Evolutionary conservation across 768 basidiomycete genomes (phyloP).

Genomic region (Lactarius deliciosus): DNA sequence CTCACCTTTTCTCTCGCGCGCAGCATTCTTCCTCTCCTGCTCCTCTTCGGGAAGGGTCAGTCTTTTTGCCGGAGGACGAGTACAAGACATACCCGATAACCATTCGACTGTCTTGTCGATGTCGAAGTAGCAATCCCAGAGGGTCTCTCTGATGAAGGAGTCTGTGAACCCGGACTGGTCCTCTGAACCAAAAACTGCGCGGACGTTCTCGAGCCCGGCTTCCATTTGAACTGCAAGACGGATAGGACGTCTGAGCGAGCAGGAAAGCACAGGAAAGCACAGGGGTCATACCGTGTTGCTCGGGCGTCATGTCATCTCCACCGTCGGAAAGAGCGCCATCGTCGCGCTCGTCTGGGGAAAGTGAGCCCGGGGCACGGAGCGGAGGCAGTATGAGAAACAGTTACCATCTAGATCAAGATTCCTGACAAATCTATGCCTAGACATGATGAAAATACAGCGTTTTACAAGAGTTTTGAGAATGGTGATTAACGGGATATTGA

Average conservation of each 20-base stretch:
- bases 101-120: slow-evolving; percentile 72
- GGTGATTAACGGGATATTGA: slow-evolving; percentile 26
- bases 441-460: slow-evolving; percentile 53
- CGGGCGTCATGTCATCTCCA: slow-evolving; percentile 76
- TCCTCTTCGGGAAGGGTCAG: slow-evolving; percentile 52
- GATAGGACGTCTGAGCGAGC: slow-evolving; percentile 11
- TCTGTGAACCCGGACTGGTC: slow-evolving; percentile 69
- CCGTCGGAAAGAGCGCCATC: slow-evolving; percentile 78
- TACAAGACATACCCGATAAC: slow-evolving; percentile 59
- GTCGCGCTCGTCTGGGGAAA: slow-evolving; percentile 73
- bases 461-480: slow-evolving; percentile 29
- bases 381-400: not conserved
- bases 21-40: slow-evolving; percentile 58
- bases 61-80: not conserved
- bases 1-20: slow-evolving; percentile 86
- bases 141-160: slow-evolving; percentile 66
- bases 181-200: slow-evolving; percentile 64
- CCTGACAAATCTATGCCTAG: slow-evolving; percentile 85
- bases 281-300: slow-evolving; percentile 74
- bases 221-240: slow-evolving; percentile 58
- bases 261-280: slow-evolving; percentile 11
- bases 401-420: slow-evolving; percentile 79
- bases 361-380: slow-evolving; percentile 13
- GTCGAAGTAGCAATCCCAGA: slow-evolving; percentile 91
- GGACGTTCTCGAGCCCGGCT: slow-evolving; percentile 66